A percentile compares a stretch with the other conserved stretches of the same genome.
These are phyloP conservation scores for Crepidotus variabilis DNA, from an alignment of 768 basidiomycete species.

Conservation along the genomic window DNA sequence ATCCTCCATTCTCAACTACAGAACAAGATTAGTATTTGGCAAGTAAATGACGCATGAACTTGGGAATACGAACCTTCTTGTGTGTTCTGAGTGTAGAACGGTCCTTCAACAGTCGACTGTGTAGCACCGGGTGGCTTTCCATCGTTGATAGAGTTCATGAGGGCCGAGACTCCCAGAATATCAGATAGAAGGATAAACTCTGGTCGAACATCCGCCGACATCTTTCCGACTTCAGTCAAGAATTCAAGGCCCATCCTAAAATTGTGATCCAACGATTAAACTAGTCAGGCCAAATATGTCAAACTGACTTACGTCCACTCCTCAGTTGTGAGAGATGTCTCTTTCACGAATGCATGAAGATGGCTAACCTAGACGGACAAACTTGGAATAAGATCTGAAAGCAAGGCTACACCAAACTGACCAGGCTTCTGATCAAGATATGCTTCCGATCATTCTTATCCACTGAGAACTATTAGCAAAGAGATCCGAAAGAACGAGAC, in stretches of 20 bases:
- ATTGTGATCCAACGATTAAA: slow-evolving; percentile 1
- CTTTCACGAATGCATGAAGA: slow-evolving; percentile 69
- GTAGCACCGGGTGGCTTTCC: slow-evolving; percentile 59
- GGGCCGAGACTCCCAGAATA: slow-evolving; percentile 69
- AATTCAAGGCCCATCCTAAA: slow-evolving; percentile 64
- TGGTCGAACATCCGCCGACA: slow-evolving; percentile 62
- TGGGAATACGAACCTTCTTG: slow-evolving; percentile 49
- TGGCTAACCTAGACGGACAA: slow-evolving; percentile 47
- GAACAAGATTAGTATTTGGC: neutral
- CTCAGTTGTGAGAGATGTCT: slow-evolving; percentile 74
- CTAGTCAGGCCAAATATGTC: neutral
- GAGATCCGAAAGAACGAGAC: neutral
- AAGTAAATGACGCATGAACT: neutral
- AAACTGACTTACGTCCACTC: slow-evolving; percentile 69
- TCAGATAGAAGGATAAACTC: slow-evolving; percentile 90
- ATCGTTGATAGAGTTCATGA: slow-evolving; percentile 76
- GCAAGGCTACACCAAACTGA: slow-evolving; percentile 15
- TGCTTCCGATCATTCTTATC: slow-evolving; percentile 34
- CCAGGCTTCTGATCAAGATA: slow-evolving; percentile 40
- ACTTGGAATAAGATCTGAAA: neutral
- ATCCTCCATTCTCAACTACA: slow-evolving; percentile 68
- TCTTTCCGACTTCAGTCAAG: slow-evolving; percentile 72
- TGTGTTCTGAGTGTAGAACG: slow-evolving; percentile 79
- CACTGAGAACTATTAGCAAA: neutral
- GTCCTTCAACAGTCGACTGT: slow-evolving; percentile 75